Base-by-base conservation (phyloP, 768 basidiomycete species). In the Mycena indigotica region DNA sequence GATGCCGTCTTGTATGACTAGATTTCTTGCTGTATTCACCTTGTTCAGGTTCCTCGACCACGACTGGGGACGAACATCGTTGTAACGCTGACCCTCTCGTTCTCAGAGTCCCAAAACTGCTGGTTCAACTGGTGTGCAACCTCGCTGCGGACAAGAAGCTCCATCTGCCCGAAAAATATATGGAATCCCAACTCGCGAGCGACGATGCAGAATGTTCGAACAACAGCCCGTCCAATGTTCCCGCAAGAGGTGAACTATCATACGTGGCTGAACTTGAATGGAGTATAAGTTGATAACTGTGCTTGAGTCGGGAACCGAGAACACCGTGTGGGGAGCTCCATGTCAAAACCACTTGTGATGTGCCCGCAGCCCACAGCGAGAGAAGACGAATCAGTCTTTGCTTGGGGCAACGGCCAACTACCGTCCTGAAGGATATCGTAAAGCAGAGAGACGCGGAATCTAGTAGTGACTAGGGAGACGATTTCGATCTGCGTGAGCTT, bases 361-460 rank as follows among this genome's bases (percentile, higher is more conserved):
- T n/a, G n/a, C n/a, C n/a, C n/a, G n/a, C n/a, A n/a, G n/a, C 8
- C 52, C 51, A 56, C 5, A 28, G 13, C 12, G 24, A 13, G 40
- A 61, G n/a, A 15, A 53, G 10, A 0, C 26, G 13, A 1, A 50
- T 30, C 12, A 60, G 32, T 3, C 17, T 13, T 28, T 56, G 41
- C 32, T 49, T 55, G 5, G 59, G 55, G 58, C 3, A 25, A 30
- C 23, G 28, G 5, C 44, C 5, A 21, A n/a, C 12, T 23, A 6
- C 54, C 45, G 23, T 17, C 49, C 28, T 60, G 13, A 2, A 52
- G 8, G n/a, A 61, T 50, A 12, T 61, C 51, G 30, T 61, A 61
- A 2, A 32, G 13, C 13, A 61, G 24, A 6, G 44, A 26, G 3
- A 61, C 16, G 3, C 48, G 52, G 19, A 52, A 50, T 2, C 60